Percentiles rank a stretch among this genome's conserved stretches.
Conservation (phyloP, 345 rosid species). For the Anacardium occidentale region DNA sequence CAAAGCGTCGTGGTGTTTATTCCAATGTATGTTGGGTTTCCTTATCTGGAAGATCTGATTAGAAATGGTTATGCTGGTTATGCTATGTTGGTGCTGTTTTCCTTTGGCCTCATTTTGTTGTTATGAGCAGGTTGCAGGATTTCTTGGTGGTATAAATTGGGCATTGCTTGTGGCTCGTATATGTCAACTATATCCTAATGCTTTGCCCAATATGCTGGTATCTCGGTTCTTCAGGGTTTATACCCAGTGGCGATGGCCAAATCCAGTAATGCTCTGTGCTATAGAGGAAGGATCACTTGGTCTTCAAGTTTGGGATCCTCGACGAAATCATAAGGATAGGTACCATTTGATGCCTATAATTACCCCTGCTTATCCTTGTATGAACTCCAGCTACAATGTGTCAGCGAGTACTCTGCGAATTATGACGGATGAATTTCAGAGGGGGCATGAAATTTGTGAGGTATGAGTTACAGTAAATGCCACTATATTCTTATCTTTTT, state of each 20-base stretch:
- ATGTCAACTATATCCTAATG: slow-evolving; percentile 97
- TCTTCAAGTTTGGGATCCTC: slow-evolving; percentile 95
- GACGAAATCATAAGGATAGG: slow-evolving; percentile 80
- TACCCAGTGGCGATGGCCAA: slow-evolving; percentile 98
- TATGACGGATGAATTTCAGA: slow-evolving; percentile 88
- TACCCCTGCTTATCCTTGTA: slow-evolving; percentile 96
- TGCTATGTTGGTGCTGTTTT: slow-evolving; percentile 1
- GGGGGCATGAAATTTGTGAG: slow-evolving; percentile 94
- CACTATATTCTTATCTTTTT: background rate
- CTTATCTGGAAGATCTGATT: slow-evolving; percentile 12
- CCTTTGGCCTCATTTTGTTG: slow-evolving; percentile 10
- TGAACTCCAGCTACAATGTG: slow-evolving; percentile 98
- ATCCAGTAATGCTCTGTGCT: slow-evolving; percentile 88
- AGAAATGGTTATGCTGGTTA: background rate
- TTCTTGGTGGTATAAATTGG: slow-evolving; percentile 99
- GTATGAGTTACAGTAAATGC: slow-evolving; percentile 41
- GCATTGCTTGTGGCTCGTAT: slow-evolving; percentile 98
- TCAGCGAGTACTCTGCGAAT: slow-evolving; percentile 83
- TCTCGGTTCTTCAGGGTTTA: slow-evolving; percentile 94
- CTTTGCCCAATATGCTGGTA: slow-evolving; percentile 85
- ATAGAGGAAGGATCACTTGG: slow-evolving; percentile 90
- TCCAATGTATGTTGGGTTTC: slow-evolving; percentile 65
- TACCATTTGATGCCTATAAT: slow-evolving; percentile 95
- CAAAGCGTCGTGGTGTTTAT: slow-evolving; percentile 95
- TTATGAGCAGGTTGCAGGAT: slow-evolving; percentile 77